phyloP scores from a whole-genome alignment of 2,329 filamentous ascomycete species.

The Dichotomopilus funicola region DNA sequence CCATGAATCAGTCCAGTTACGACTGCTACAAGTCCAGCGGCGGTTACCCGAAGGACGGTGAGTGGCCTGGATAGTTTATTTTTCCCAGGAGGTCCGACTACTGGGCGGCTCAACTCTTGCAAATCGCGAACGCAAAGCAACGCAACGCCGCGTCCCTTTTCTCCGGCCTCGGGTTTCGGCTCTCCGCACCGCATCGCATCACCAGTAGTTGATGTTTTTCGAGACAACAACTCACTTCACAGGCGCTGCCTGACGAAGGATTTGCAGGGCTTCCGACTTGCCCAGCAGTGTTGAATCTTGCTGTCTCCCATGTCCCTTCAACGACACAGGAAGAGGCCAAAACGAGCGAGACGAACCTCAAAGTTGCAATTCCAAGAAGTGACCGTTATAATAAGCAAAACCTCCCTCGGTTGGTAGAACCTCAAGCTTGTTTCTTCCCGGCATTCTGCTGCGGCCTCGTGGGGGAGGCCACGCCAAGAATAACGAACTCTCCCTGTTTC shows the following conservation, averaged over 20 bases:
- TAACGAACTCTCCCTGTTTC: too few relatives aligned
- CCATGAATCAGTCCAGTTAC: not conserved
- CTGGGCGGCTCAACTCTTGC: too few relatives aligned
- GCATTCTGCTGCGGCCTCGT: not conserved
- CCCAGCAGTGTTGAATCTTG: too few relatives aligned
- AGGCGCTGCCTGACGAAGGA: too few relatives aligned
- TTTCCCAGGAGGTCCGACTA: not conserved
- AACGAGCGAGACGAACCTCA: not conserved
- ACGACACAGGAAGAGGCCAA: too few relatives aligned
- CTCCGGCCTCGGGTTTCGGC: too few relatives aligned
- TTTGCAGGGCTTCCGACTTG: too few relatives aligned
- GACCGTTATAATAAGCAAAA: not conserved
- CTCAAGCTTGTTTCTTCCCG: not conserved
- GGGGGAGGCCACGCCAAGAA: not conserved
- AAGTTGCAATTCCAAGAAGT: not conserved
- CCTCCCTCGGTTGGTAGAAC: not conserved
- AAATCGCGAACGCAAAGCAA: not conserved
- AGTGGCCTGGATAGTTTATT: not conserved
- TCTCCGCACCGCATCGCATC: too few relatives aligned
- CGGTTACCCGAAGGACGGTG: not conserved
- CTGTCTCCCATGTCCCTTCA: too few relatives aligned
- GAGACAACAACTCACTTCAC: too few relatives aligned
- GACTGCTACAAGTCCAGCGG: slow-evolving; percentile 8
- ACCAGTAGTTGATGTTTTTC: too few relatives aligned
- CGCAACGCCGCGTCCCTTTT: not conserved